Evolutionary conservation across 2,329 filamentous ascomycete species (phyloP).

Genomic region (Arthrobotrys pseudoclavata): DNA sequence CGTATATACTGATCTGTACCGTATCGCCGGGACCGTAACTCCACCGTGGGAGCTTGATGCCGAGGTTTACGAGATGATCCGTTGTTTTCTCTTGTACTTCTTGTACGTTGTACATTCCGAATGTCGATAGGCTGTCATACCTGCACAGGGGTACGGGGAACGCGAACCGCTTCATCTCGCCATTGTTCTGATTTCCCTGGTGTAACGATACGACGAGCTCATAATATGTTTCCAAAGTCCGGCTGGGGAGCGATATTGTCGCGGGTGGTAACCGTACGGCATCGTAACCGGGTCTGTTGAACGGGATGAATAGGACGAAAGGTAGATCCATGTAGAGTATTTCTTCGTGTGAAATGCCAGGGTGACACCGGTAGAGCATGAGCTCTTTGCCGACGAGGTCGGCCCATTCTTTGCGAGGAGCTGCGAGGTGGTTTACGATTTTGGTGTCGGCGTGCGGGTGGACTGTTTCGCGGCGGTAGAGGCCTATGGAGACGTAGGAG

Average conservation of each 20-base stretch:
- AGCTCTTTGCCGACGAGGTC: slow-evolving; percentile 97
- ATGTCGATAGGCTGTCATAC: slow-evolving; percentile 97
- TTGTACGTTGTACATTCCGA: slow-evolving; percentile 99
- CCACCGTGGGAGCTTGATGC: slow-evolving; percentile 93
- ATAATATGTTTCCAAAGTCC: slow-evolving; percentile 97
- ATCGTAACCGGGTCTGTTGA: slow-evolving; percentile 90
- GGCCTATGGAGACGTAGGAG: slow-evolving; percentile 92
- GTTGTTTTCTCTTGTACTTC: slow-evolving; percentile 87
- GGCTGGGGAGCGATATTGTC: slow-evolving; percentile 87
- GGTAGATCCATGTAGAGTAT: slow-evolving; percentile 97
- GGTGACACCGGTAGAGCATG: slow-evolving; percentile 86
- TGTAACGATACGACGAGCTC: slow-evolving; percentile 96
- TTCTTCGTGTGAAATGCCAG: slow-evolving; percentile 86
- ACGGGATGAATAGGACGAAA: slow-evolving; percentile 97
- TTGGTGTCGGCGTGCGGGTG: slow-evolving; percentile 95
- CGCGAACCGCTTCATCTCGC: slow-evolving; percentile 87
- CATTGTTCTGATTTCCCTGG: slow-evolving; percentile 79
- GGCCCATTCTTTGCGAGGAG: slow-evolving; percentile 88
- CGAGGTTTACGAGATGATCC: slow-evolving; percentile 91
- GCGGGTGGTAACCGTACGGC: slow-evolving; percentile 92
- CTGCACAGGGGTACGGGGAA: slow-evolving; percentile 91
- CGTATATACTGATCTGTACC: slow-evolving; percentile 94
- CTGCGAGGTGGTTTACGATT: slow-evolving; percentile 89
- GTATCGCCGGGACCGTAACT: slow-evolving; percentile 96
- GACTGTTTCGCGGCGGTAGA: slow-evolving; percentile 94